Conservation (phyloP, 148 eudicot genomes). For the Arctostaphylos glauca region DNA sequence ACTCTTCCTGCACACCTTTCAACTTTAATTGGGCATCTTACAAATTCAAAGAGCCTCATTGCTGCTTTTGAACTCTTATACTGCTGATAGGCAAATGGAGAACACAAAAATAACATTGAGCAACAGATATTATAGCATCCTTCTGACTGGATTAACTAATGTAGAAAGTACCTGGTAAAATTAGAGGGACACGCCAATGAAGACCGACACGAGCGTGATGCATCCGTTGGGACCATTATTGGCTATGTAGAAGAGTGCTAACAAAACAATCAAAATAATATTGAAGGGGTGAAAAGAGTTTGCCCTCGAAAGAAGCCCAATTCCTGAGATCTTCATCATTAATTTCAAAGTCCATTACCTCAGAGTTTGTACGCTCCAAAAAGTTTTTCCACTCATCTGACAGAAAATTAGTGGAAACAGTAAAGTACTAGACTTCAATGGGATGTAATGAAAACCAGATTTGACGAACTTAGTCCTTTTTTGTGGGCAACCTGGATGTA, state of each 20-base stretch:
- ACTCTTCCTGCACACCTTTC: constrained; percentile 53
- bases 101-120: not conserved
- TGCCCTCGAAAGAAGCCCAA: constrained; percentile 97
- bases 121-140: not conserved
- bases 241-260: constrained; percentile 41
- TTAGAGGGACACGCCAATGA: constrained; percentile 50
- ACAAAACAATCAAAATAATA: constrained; percentile 44
- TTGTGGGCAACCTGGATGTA: constrained; percentile 73
- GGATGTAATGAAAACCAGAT: not conserved
- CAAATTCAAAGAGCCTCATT: constrained; percentile 45
- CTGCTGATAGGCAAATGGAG: constrained; percentile 27
- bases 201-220: constrained; percentile 46
- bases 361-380: constrained; percentile 67
- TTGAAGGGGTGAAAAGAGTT: constrained; percentile 65
- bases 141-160: not conserved
- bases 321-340: constrained; percentile 64
- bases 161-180: constrained; percentile 40
- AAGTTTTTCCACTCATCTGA: constrained; percentile 91
- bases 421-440: constrained; percentile 2
- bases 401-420: constrained; percentile 13
- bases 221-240: constrained; percentile 40
- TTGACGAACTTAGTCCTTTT: not conserved
- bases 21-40: constrained; percentile 48
- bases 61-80: constrained; percentile 53
- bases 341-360: constrained; percentile 32